phyloP scores from a whole-genome alignment of 1,284 basidiomycete species.

The Cutaneotrichosporon sp. region DNA sequence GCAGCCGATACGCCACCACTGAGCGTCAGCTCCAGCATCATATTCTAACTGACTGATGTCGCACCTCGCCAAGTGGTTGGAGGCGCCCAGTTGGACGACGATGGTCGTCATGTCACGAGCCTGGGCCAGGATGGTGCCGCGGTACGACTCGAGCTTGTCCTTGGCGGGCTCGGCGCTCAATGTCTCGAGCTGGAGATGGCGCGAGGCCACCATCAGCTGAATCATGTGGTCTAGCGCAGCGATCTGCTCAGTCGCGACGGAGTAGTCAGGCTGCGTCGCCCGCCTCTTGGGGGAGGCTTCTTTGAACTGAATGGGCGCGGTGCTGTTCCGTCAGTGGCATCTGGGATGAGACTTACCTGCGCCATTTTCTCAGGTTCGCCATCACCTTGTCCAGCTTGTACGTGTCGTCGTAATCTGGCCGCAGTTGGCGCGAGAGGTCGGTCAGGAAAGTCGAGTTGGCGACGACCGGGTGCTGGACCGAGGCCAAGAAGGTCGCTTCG shows the following conservation, averaged over 20 bases:
- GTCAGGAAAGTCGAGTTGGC: conserved; percentile 18
- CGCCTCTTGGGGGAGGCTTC: conserved; percentile 1
- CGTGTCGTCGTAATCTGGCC: conserved; percentile 13
- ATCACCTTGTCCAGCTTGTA: conserved; percentile 17
- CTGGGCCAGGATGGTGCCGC: conserved; percentile 5
- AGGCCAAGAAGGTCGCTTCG: conserved; percentile 18
- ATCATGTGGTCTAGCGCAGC: conserved; percentile 19
- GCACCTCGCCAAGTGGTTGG: conserved; percentile 11
- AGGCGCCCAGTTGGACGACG: conserved; percentile 17
- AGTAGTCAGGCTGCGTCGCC: conserved; percentile 2
- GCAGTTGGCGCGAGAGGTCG: conserved; percentile 12
- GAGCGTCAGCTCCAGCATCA: not conserved
- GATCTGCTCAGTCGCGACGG: conserved; percentile 19
- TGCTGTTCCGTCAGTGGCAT: not conserved
- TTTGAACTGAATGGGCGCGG: not conserved
- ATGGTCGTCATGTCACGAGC: conserved; percentile 16
- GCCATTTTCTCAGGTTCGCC: conserved; percentile 1
- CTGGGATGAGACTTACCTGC: not conserved
- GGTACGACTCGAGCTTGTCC: conserved; percentile 3
- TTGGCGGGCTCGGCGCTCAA: conserved; percentile 1
- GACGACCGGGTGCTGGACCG: conserved; percentile 15
- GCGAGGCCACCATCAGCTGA: conserved; percentile 15
- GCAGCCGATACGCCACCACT: conserved; percentile 21
- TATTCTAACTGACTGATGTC: conserved; percentile 21
- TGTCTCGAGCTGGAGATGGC: conserved; percentile 21